Evolutionary conservation across 345 rosid species (phyloP), one percentile per base, ranked within the genome.

Genomic region (Microthlaspi erraticum): DNA sequence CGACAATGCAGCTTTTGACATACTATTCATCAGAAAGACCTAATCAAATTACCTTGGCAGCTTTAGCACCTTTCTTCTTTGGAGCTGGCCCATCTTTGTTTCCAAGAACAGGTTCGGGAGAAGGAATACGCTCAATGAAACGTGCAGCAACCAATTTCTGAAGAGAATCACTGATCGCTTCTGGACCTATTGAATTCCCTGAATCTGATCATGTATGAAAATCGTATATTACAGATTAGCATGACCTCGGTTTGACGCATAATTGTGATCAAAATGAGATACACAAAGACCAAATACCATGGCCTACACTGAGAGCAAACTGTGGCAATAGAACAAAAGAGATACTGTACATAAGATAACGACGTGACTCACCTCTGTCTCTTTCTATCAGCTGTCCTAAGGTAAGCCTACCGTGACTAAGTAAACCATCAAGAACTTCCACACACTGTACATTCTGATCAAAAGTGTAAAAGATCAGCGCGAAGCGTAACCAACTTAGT

Each of bases 381-480:
- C 88, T 78, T 58, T 90, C 93, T 69, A 79, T 65, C 67, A 91
- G 85, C 73, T 91, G 93, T 42, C 83, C 82, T 77, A 87, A 57
- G 38, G 96, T 79, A 62, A 91, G 96, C 83, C 97, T 85, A 61
- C 96, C 97, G 65, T 93, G 90, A 55, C 81, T 76, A 70, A 93
- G 86, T 81, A 93, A 83, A 61, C 84, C 97, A 73, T 87, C 81
- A 60, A 87, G 50, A 64, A 93, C 81, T 36, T 78, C 83, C n/a
- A 60, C 73, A 70, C 94, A 87, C 92, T 91, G 81, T 74, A 61
- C 69, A 79, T 67, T 16, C 13, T 61, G 54, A 76, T 36, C 17
- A 49, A 31, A 13, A 31, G 51, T 29, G 20, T 36, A 32, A 54
- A 54, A 26, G 53, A 45, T 29, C 17, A 7, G 33, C 39, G 8